Evolutionary conservation across 306 rosid genomes (phyloP), one percentile per base, ranked within the genome.

Genomic region (Prunus fruticosa): DNA sequence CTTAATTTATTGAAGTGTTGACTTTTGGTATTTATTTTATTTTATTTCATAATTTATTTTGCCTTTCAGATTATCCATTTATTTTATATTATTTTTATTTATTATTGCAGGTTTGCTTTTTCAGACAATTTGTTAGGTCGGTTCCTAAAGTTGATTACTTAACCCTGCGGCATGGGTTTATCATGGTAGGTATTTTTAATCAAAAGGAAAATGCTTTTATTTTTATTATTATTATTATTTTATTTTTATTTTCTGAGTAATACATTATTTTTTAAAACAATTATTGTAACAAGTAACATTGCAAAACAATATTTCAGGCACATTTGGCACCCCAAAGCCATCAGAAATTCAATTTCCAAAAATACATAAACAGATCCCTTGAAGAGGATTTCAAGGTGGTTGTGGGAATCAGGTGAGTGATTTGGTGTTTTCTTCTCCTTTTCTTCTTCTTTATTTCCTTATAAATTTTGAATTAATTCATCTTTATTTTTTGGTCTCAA

Each of bases 371-470:
- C 49, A 82, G 97, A 69, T 86, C 96, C 11, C 80, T 95, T 23
- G 98, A 95, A 51, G 97, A 95, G 76, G 98, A 95, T 67, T 95
- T 95, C 86, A 92, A 88, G 62, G 93, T 95, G 0, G 98, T 95
- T 0, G 98, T 95, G 34, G 98, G 89, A 72, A 92, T 95, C 80
- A 92, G 98, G 98, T 91, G 13, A 1, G 81, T 51, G 11, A 25
- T 6, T 16, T 6, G 12, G 49, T 19, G 65, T 13, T 60, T 60
- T 60, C 5, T 41, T 7, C 15, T 15, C 28, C 43, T 2, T 65
- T 18, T 19, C 0, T 12, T 4, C 6, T n/a, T 22, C 15, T 28
- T 47, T 13, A 7, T 38, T 58, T 54, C 25, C 5, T 71, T 11
- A 18, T 65, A 20, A 57, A 30, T 50, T 53, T 3, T 6, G 8